Conservation (phyloP, 768 basidiomycete genomes). For the Lactifluus echinatus region DNA sequence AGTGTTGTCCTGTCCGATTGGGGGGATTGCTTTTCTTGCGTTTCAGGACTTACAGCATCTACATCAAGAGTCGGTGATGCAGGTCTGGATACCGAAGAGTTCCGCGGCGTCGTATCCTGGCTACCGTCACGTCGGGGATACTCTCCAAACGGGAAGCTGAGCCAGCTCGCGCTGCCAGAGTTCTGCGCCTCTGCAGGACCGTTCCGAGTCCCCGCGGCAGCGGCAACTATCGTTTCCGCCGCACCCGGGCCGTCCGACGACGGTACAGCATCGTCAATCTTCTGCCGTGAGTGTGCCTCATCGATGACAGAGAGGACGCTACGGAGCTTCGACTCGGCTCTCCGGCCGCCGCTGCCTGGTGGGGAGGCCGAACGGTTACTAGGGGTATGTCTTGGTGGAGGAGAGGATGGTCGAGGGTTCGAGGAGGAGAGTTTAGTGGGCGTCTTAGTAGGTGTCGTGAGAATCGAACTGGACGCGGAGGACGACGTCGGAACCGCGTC, state of each 20-base stretch:
- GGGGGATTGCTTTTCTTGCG: slow-evolving; percentile 26
- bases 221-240: background rate
- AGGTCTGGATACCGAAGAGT: slow-evolving; percentile 31
- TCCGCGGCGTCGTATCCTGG: slow-evolving; percentile 41
- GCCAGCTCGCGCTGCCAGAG: slow-evolving; percentile 32
- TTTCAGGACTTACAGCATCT: slow-evolving; percentile 18
- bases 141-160: slow-evolving; percentile 33
- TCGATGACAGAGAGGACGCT: slow-evolving; percentile 66
- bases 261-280: background rate
- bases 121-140: slow-evolving; percentile 28
- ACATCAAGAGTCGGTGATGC: slow-evolving; percentile 20
- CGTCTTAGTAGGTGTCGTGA: slow-evolving; percentile 8
- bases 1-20: slow-evolving; percentile 26
- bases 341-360: slow-evolving; percentile 24
- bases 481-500: slow-evolving; percentile 21
- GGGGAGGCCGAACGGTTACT: slow-evolving; percentile 16
- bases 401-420: slow-evolving; percentile 48
- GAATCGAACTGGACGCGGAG: slow-evolving; percentile 21
- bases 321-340: slow-evolving; percentile 52
- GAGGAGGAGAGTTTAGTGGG: slow-evolving; percentile 3
- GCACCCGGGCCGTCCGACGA: background rate
- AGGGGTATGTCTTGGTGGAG: slow-evolving; percentile 28
- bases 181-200: slow-evolving; percentile 21
- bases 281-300: slow-evolving; percentile 36
- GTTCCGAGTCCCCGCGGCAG: background rate